Evolutionary conservation across 306 rosid genomes (phyloP).

Genomic region (Begonia loranthoides): DNA sequence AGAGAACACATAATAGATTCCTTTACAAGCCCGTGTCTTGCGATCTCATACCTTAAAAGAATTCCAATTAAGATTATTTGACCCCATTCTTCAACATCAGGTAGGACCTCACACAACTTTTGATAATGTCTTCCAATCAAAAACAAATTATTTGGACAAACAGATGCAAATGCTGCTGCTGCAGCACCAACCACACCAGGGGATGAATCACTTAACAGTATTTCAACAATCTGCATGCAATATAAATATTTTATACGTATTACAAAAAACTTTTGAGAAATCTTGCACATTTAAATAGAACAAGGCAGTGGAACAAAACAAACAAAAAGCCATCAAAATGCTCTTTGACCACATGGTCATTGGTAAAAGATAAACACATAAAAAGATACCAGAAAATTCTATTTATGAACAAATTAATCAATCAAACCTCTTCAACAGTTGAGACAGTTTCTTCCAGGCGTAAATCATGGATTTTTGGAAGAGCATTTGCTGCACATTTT

Average conservation of each 20-base stretch:
- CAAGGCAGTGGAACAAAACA: background rate
- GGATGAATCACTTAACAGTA: slow-evolving; percentile 64
- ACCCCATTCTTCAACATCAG: slow-evolving; percentile 98
- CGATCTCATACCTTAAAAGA: slow-evolving; percentile 73
- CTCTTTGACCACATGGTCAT: background rate
- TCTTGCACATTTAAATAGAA: background rate
- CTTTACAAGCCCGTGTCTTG: slow-evolving; percentile 69
- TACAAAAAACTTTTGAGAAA: background rate
- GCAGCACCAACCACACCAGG: slow-evolving; percentile 97
- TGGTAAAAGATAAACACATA: background rate
- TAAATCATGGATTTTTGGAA: slow-evolving; percentile 90
- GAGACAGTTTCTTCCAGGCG: slow-evolving; percentile 63
- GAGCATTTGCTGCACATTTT: slow-evolving; percentile 90
- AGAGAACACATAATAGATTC: slow-evolving; percentile 68
- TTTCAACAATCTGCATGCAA: slow-evolving; percentile 55
- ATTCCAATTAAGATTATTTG: slow-evolving; percentile 78
- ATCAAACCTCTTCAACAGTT: slow-evolving; percentile 75
- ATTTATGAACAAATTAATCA: slow-evolving; percentile 2
- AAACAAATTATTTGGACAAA: slow-evolving; percentile 76
- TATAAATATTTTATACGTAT: background rate
- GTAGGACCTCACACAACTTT: slow-evolving; percentile 78
- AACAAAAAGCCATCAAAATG: background rate
- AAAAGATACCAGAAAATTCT: background rate
- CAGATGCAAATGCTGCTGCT: slow-evolving; percentile 80
- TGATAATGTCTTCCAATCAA: slow-evolving; percentile 57